These are phyloP conservation scores for Brassica napus DNA, from an alignment of 345 rosid species.

Conservation along the genomic window DNA sequence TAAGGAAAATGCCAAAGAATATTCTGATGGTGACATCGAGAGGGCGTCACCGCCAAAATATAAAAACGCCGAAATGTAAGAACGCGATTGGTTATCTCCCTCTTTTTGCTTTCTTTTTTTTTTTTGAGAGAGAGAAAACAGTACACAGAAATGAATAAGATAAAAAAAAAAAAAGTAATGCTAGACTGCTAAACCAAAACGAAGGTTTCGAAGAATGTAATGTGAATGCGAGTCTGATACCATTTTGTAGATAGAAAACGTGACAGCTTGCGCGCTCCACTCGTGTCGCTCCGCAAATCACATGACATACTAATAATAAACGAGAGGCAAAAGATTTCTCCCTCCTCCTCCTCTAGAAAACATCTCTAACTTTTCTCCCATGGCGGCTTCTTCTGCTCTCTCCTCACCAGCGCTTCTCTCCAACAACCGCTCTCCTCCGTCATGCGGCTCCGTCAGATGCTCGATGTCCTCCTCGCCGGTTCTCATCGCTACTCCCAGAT, in stretches of 20 bases:
- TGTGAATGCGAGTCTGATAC: background rate
- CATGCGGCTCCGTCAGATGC: background rate
- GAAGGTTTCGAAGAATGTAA: background rate
- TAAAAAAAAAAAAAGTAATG: background rate
- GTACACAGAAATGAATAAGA: too few species aligned
- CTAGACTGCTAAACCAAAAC: background rate
- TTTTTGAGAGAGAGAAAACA: too few species aligned
- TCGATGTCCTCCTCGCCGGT: conserved; percentile 7
- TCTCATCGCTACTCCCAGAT: background rate
- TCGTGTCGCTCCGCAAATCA: conserved; percentile 9
- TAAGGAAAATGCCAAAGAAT: too few species aligned
- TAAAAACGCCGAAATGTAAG: too few species aligned
- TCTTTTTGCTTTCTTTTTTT: too few species aligned
- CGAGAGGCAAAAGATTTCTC: background rate
- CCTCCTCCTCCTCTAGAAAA: conserved; percentile 38
- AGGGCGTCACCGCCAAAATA: too few species aligned
- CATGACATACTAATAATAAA: background rate
- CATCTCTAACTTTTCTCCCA: background rate
- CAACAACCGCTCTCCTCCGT: conserved; percentile 13
- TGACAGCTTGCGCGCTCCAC: conserved; percentile 18
- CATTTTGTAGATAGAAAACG: background rate
- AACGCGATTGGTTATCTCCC: too few species aligned
- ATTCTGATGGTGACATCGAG: too few species aligned
- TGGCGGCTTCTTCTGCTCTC: conserved; percentile 33
- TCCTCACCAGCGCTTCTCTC: conserved; percentile 22